phyloP scores from a whole-genome alignment of 2,329 filamentous ascomycete genomes.

The Nannizziopsis barbatae region DNA sequence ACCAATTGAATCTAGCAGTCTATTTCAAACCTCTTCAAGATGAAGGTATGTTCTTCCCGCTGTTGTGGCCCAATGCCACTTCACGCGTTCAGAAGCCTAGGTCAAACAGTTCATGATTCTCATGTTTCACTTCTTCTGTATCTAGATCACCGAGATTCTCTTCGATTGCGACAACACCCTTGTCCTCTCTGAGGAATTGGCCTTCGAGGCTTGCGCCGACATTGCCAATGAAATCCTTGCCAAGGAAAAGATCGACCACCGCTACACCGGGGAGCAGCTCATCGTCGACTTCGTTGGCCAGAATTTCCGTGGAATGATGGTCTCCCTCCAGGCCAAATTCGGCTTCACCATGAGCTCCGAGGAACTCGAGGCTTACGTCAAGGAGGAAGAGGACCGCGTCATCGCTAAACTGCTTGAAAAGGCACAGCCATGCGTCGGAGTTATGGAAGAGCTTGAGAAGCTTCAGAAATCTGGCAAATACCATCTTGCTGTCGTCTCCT shows the following conservation, averaged over 20 bases:
- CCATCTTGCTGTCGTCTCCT: constrained; percentile 67
- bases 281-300: constrained; percentile 83
- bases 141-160: constrained; percentile 57
- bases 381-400: constrained; percentile 68
- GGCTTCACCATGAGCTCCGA: constrained; percentile 56
- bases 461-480: constrained; percentile 54
- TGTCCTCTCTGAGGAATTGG: constrained; percentile 78
- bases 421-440: constrained; percentile 57
- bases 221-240: constrained; percentile 77
- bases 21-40: not conserved
- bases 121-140: constrained; percentile 9
- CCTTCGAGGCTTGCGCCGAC: constrained; percentile 82
- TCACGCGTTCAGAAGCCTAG: not conserved
- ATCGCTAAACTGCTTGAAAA: constrained; percentile 65
- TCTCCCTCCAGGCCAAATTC: constrained; percentile 62
- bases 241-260: constrained; percentile 50
- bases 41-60: no score
- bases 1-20: not conserved
- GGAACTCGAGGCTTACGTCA: constrained; percentile 64
- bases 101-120: constrained; percentile 7
- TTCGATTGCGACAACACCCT: constrained; percentile 81
- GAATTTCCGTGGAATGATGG: constrained; percentile 89
- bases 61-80: no score
- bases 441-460: constrained; percentile 55
- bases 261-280: constrained; percentile 67